Evolutionary conservation across 495 filamentous ascomycete genomes (phyloP).

Genomic region (Hypoxylon crocopeplum): DNA sequence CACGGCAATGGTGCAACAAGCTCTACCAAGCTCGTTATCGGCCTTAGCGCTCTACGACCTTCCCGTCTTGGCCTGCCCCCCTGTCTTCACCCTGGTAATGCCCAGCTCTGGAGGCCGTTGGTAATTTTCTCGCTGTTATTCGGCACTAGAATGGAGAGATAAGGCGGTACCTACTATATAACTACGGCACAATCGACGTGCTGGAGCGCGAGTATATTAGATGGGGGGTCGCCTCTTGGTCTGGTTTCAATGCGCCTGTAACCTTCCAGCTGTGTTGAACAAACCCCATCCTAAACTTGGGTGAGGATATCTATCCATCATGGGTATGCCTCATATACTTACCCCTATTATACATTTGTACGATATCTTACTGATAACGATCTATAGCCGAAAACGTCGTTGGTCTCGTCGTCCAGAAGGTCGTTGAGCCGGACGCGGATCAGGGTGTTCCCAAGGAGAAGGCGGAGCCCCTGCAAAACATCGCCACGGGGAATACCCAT

Average conservation of each 20-base stretch:
- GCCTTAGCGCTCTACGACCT: slow-evolving; percentile 7
- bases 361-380: background rate
- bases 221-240: background rate
- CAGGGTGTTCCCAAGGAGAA: slow-evolving; percentile 1
- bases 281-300: background rate
- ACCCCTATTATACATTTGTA: background rate
- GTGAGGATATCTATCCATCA: slow-evolving; percentile 7
- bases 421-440: slow-evolving; percentile 24
- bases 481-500: background rate
- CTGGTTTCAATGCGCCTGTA: background rate
- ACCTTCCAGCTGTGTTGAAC: background rate
- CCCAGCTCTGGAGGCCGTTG: too few species aligned
- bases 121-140: too few species aligned
- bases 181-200: too few species aligned
- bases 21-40: slow-evolving; percentile 6
- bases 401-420: slow-evolving; percentile 25
- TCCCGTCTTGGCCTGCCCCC: slow-evolving; percentile 1
- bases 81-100: background rate
- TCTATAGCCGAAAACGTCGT: slow-evolving; percentile 31
- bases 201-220: too few species aligned
- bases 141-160: too few species aligned
- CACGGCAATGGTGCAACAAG: slow-evolving; percentile 13
- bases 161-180: too few species aligned
- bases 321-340: slow-evolving; percentile 22
- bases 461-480: background rate